Evolutionary conservation across 2,329 filamentous ascomycete species (phyloP).

Genomic region (Monilinia polystroma): DNA sequence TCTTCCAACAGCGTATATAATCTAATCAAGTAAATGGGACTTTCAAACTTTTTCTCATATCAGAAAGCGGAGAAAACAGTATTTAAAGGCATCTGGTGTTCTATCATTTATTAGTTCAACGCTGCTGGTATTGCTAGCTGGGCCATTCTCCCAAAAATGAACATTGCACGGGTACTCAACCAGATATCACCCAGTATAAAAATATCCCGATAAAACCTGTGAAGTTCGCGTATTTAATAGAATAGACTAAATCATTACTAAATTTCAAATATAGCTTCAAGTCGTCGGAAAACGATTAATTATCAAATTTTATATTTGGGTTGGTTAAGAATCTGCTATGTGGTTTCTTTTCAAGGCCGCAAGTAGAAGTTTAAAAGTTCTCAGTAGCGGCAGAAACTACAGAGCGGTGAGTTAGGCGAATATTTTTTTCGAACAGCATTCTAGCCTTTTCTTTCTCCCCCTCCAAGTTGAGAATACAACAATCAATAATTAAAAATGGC

Average conservation of each 20-base stretch:
- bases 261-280: background rate
- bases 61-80: background rate
- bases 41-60: background rate
- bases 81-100: background rate
- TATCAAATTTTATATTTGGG: background rate
- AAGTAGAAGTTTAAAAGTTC: background rate
- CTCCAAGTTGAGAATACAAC: constrained; percentile 8
- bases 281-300: background rate
- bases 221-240: too few relatives aligned
- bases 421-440: constrained; percentile 16
- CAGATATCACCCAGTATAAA: background rate
- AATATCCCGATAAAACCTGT: background rate
- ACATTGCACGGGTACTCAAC: background rate
- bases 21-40: too few relatives aligned
- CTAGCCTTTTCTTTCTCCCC: constrained; percentile 20
- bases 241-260: background rate
- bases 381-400: background rate
- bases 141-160: too few relatives aligned
- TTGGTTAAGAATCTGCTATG: background rate
- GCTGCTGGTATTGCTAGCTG: background rate
- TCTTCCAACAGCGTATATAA: background rate
- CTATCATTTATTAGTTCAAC: background rate
- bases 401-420: constrained; percentile 16
- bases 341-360: background rate
- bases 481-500: constrained; percentile 30